Evolutionary conservation across 148 eudicot genomes (phyloP).

Genomic region (Tetragonia tetragonoides): DNA sequence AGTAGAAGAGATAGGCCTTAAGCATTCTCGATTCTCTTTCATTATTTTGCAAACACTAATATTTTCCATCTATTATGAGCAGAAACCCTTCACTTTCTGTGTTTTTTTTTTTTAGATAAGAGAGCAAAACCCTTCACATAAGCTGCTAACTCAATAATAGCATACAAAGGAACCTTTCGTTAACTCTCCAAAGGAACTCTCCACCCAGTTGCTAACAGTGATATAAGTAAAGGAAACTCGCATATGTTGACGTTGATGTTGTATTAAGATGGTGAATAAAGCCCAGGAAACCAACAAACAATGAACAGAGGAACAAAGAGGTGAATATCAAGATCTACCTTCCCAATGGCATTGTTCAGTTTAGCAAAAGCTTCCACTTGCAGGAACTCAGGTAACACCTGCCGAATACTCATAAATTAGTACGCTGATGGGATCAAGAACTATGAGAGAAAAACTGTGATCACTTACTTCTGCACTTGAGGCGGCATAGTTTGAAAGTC

Average conservation of each 20-base stretch:
- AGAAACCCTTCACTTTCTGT: not conserved
- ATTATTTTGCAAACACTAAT: not conserved
- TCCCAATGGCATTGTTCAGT: conserved; percentile 90
- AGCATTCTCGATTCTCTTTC: not conserved
- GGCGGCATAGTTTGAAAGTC: conserved; percentile 91
- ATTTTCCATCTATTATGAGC: too few species aligned
- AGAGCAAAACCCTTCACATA: not conserved
- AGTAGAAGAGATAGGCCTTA: not conserved
- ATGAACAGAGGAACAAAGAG: not conserved
- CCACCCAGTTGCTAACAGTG: not conserved
- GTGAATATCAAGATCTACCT: conserved; percentile 44
- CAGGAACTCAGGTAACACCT: conserved; percentile 91
- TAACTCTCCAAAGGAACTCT: not conserved
- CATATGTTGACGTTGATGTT: not conserved
- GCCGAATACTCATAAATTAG: conserved; percentile 29
- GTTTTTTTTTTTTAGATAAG: too few species aligned
- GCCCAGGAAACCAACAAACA: not conserved
- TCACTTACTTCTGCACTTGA: conserved; percentile 87
- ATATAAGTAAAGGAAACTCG: not conserved
- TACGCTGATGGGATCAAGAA: conserved; percentile 9
- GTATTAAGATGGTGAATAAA: not conserved
- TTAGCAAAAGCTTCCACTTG: conserved; percentile 98
- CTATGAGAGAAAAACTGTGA: conserved; percentile 13
- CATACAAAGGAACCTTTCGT: not conserved
- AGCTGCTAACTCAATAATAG: not conserved